Conservation (phyloP, 345 rosid species). For the Streptanthus diversifolius region DNA sequence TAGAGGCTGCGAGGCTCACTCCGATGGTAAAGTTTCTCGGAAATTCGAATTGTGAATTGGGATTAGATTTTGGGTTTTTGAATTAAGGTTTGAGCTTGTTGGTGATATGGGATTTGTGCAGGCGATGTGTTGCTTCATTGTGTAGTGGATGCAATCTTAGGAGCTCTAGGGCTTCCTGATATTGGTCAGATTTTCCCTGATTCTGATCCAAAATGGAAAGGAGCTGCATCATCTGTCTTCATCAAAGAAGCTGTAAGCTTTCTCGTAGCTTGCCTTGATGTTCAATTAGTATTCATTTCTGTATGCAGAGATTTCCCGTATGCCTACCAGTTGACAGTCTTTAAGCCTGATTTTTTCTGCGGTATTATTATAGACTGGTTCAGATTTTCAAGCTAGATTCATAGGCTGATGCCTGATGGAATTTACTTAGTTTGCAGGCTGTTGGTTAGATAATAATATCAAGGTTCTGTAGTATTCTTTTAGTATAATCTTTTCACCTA, state of each 20-base stretch:
- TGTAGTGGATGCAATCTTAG: slow-evolving; percentile 95
- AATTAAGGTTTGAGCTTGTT: neutral
- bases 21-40: slow-evolving; percentile 63
- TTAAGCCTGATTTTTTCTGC: neutral
- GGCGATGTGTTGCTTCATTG: slow-evolving; percentile 99
- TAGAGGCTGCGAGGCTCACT: slow-evolving; percentile 98
- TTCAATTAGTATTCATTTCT: neutral
- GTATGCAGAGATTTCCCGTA: neutral
- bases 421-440: neutral
- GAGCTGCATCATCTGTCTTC: slow-evolving; percentile 87
- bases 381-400: neutral
- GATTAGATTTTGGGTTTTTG: neutral
- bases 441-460: neutral
- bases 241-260: slow-evolving; percentile 90
- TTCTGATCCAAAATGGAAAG: slow-evolving; percentile 94
- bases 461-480: neutral
- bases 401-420: neutral
- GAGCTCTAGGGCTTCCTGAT: slow-evolving; percentile 96
- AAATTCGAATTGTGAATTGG: neutral
- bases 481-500: neutral
- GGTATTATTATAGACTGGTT: neutral
- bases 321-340: neutral
- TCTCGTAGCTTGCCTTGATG: neutral
- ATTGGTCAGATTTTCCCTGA: slow-evolving; percentile 98
- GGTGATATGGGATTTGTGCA: slow-evolving; percentile 36